These are phyloP conservation scores for Cladosporium austrohemisphaericum DNA, from an alignment of 2,329 filamentous ascomycete genomes.

Conservation along the genomic window DNA sequence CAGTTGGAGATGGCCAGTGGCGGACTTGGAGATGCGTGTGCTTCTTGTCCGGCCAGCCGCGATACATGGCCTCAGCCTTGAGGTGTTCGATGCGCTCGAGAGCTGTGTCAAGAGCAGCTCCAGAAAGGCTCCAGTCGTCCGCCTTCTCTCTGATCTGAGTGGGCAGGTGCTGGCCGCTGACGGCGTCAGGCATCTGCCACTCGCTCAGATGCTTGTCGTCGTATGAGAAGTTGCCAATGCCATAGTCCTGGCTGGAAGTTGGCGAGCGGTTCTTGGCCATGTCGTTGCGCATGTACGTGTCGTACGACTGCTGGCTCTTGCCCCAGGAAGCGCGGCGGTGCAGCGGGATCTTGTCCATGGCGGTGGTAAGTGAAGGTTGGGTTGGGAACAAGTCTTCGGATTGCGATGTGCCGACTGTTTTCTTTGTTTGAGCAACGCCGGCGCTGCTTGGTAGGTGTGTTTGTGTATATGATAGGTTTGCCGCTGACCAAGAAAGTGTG, in stretches of 20 bases:
- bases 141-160: slow-evolving; percentile 32
- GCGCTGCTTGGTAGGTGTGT: slow-evolving; percentile 6
- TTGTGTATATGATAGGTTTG: background rate
- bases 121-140: slow-evolving; percentile 40
- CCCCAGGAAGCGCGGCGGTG: slow-evolving; percentile 30
- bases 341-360: slow-evolving; percentile 17
- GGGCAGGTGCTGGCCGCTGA: slow-evolving; percentile 33
- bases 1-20: slow-evolving; percentile 19
- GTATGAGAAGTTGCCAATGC: slow-evolving; percentile 33
- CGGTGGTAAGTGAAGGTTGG: background rate
- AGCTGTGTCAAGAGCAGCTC: slow-evolving; percentile 44
- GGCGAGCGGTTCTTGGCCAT: slow-evolving; percentile 20
- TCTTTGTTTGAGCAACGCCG: slow-evolving; percentile 12
- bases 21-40: slow-evolving; percentile 7
- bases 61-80: slow-evolving; percentile 31
- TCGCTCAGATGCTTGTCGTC: slow-evolving; percentile 34
- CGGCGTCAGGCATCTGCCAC: slow-evolving; percentile 39
- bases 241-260: slow-evolving; percentile 23
- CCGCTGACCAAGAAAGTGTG: background rate
- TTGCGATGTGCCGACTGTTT: background rate
- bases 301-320: slow-evolving; percentile 23
- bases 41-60: slow-evolving; percentile 30
- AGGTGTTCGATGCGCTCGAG: slow-evolving; percentile 34
- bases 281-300: slow-evolving; percentile 23
- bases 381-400: background rate